A percentile compares a stretch with the other conserved stretches of the same genome.
Evolutionary conservation across 2,329 filamentous ascomycete genomes (phyloP).

Genomic region (Coniella vitis): DNA sequence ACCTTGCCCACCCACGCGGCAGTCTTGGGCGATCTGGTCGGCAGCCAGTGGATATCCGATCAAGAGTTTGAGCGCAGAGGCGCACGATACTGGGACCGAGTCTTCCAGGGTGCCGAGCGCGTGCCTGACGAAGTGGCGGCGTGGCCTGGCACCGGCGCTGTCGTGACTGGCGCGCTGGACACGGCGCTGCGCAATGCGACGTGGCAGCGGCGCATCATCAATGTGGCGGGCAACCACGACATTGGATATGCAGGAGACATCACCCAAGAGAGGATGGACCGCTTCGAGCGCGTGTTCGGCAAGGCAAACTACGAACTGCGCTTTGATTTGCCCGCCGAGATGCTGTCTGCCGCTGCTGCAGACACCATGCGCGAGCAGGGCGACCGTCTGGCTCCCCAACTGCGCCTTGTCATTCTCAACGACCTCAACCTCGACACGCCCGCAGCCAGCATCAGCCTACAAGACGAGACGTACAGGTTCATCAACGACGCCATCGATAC

Average conservation of each 20-base stretch:
- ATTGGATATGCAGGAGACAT: constrained; percentile 94
- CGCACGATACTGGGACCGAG: constrained; percentile 70
- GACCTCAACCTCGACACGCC: constrained; percentile 91
- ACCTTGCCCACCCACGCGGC: constrained; percentile 76
- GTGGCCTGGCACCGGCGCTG: constrained; percentile 42
- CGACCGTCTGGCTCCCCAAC: constrained; percentile 51
- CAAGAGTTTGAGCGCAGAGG: constrained; percentile 73
- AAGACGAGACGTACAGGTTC: constrained; percentile 71
- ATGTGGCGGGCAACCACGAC: constrained; percentile 92
- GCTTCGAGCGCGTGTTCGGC: constrained; percentile 83
- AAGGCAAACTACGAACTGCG: constrained; percentile 85
- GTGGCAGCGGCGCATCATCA: constrained; percentile 77
- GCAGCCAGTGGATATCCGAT: constrained; percentile 90
- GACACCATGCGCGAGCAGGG: constrained; percentile 33
- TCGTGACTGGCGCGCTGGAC: constrained; percentile 42
- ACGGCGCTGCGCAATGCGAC: constrained; percentile 37
- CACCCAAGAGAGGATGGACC: constrained; percentile 62
- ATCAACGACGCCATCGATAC: constrained; percentile 61
- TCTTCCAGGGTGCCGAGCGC: constrained; percentile 63
- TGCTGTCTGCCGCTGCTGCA: constrained; percentile 28
- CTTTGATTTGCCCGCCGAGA: constrained; percentile 52
- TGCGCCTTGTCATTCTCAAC: constrained; percentile 83
- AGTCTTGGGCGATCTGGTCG: constrained; percentile 84
- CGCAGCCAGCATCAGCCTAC: constrained; percentile 57
- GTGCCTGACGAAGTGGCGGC: constrained; percentile 51